These are phyloP conservation scores for Clavispora phyllophila DNA, from an alignment of 805 yeast genomes.

Conservation along the genomic window DNA sequence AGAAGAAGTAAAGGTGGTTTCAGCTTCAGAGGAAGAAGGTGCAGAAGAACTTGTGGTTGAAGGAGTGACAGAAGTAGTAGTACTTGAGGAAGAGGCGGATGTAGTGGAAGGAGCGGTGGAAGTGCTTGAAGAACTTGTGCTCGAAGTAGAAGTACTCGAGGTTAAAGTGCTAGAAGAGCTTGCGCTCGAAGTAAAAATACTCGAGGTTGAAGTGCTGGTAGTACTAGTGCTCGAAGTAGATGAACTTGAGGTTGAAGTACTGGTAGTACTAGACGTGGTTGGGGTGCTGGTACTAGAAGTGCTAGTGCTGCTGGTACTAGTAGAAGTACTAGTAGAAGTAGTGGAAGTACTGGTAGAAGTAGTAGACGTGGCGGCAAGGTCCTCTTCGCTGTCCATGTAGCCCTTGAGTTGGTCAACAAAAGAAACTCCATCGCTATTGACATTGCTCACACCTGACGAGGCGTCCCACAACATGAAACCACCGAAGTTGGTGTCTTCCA, in stretches of 20 bases:
- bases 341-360: not conserved
- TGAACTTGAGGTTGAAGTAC: not conserved
- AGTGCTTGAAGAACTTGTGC: slow-evolving; percentile 1
- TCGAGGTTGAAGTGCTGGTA: slow-evolving; percentile 14
- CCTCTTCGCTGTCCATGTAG: not conserved
- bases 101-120: slow-evolving; percentile 3
- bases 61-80: not conserved
- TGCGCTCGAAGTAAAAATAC: slow-evolving; percentile 4
- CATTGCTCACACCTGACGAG: slow-evolving; percentile 47
- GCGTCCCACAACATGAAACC: slow-evolving; percentile 89
- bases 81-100: slow-evolving; percentile 1
- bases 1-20: not conserved
- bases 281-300: not conserved
- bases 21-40: slow-evolving; percentile 1
- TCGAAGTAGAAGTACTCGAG: slow-evolving; percentile 5
- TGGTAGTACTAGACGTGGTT: not conserved
- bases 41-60: slow-evolving; percentile 1
- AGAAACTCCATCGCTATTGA: slow-evolving; percentile 16
- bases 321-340: not conserved
- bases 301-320: slow-evolving; percentile 1
- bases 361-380: not conserved
- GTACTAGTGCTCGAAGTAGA: slow-evolving; percentile 20
- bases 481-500: slow-evolving; percentile 39
- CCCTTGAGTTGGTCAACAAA: slow-evolving; percentile 6
- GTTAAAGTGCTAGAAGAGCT: slow-evolving; percentile 24